A percentile compares a stretch with the other conserved stretches of the same genome.
phyloP scores from a whole-genome alignment of 129 eudicot species.

The Helianthus annuus region HanXRQr2.0-SUNRISE NC_035435.2:102675020-102675519 shows the following conservation, averaged over 20 bases:
- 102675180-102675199: conserved; percentile 14
- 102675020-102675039: conserved; percentile 9
- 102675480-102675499: conserved; percentile 2
- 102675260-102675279: neutral
- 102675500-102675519: conserved; percentile 23
- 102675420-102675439: neutral
- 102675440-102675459: neutral
- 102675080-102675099: conserved; percentile 9
- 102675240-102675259: conserved; percentile 1
- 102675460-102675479: neutral
- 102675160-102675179: conserved; percentile 3
- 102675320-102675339: neutral
- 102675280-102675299: neutral
- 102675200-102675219: conserved; percentile 1
- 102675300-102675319: conserved; percentile 6
- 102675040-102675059: neutral
- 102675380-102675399: neutral
- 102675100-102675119: neutral
- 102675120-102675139: conserved; percentile 9
- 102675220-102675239: conserved; percentile 3
- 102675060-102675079: conserved; percentile 13
- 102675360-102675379: neutral
- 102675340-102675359: neutral
- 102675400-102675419: neutral
- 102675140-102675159: neutral